Evolutionary conservation across 1,139 yeast genomes (phyloP).

Genomic region (Nadsonia starkeyi-henricii): DNA sequence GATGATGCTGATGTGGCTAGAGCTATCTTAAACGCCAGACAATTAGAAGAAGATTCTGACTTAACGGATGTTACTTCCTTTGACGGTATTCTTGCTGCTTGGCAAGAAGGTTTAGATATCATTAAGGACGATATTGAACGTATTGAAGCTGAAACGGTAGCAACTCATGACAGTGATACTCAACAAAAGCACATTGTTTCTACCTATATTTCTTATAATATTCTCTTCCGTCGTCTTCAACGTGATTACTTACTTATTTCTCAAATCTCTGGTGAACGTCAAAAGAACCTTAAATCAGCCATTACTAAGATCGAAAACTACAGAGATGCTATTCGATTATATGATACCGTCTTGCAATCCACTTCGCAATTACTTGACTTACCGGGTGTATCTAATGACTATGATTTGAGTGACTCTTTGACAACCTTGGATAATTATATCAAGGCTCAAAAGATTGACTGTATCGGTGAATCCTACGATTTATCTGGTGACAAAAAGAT

Average conservation of each 20-base stretch:
- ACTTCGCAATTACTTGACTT: conserved; percentile 52
- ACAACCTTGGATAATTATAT: conserved; percentile 37
- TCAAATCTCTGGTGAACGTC: conserved; percentile 18
- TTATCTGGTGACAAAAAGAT: conserved; percentile 34
- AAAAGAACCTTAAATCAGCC: conserved; percentile 12
- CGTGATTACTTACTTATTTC: conserved; percentile 48
- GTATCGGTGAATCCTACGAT: conserved; percentile 39
- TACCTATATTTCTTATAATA: conserved; percentile 61
- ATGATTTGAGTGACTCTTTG: conserved; percentile 44
- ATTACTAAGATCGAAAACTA: conserved; percentile 23
- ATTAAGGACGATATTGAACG: conserved; percentile 39
- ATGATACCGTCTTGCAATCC: conserved; percentile 35
- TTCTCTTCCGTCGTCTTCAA: conserved; percentile 50
- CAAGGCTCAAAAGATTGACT: conserved; percentile 29
- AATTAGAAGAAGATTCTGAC: conserved; percentile 15
- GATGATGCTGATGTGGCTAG: conserved; percentile 62
- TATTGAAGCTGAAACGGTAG: conserved; percentile 28
- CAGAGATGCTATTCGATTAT: conserved; percentile 36
- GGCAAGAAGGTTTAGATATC: conserved; percentile 42
- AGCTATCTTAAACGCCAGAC: conserved; percentile 28
- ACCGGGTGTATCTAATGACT: conserved; percentile 87
- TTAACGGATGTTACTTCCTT: conserved; percentile 23
- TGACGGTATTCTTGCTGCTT: conserved; percentile 35
- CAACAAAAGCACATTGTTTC: conserved; percentile 65
- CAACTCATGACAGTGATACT: conserved; percentile 32